Percentiles rank a stretch among this genome's conserved stretches.
Evolutionary conservation across 176 grass and related monocot species (phyloP).

Genomic region (Oryza rufipogon): DNA sequence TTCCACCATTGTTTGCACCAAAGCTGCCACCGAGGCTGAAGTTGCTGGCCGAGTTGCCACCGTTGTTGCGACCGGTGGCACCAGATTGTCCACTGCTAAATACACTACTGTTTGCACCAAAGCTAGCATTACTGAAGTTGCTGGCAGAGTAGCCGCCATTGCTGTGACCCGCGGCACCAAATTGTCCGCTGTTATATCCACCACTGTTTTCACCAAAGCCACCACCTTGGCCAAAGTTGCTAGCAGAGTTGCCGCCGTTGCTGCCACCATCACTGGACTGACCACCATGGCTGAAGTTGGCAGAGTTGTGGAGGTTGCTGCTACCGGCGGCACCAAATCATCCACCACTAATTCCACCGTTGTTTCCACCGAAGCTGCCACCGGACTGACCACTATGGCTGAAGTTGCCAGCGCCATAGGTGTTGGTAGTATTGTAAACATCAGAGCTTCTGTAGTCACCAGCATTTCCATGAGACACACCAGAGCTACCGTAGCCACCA

Average conservation of each 20-base stretch:
- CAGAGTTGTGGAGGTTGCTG: too few relatives aligned
- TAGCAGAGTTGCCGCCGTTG: conserved; percentile 8
- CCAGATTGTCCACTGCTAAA: conserved; percentile 26
- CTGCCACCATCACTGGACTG: not conserved
- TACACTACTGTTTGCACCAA: not conserved
- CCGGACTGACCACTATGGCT: not conserved
- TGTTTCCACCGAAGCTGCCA: not conserved
- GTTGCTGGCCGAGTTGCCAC: not conserved
- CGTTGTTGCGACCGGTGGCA: not conserved
- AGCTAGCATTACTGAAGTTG: not conserved
- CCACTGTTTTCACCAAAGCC: not conserved
- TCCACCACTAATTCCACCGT: not conserved
- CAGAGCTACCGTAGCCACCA: conserved; percentile 1
- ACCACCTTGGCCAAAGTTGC: not conserved
- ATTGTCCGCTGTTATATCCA: not conserved
- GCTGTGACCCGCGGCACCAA: not conserved
- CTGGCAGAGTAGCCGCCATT: not conserved
- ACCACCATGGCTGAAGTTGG: not conserved
- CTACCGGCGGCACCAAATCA: not conserved
- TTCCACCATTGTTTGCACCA: not conserved
- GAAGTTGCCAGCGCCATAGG: conserved; percentile 11
- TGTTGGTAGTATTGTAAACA: not conserved
- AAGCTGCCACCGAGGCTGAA: too few relatives aligned
- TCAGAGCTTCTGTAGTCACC: not conserved
- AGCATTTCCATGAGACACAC: conserved; percentile 1